Evolutionary conservation across 2,329 filamentous ascomycete genomes (phyloP), one percentile per base, ranked within the genome.

Genomic region (Calonectria fujianensis): DNA sequence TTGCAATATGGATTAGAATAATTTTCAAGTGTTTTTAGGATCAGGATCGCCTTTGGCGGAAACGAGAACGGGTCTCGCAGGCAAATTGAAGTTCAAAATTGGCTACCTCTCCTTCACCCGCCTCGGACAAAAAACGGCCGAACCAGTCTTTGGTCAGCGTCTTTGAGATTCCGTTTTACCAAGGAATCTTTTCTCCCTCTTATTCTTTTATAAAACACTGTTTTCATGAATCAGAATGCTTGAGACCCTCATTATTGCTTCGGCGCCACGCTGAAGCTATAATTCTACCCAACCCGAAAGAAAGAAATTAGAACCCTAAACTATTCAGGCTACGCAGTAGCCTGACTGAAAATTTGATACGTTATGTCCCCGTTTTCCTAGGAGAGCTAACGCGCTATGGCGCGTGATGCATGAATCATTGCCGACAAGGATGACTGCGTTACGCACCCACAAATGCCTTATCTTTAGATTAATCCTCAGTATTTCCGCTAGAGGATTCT

Each of bases 21-120:
- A 20, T n/a, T 45, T 20, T 20, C 7, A 45, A n/a, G 8, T 20
- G 3, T 8, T 20, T 18, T 4, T 14, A 41, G 5, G 4, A 41
- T 41, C 3, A 9, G 2, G 5, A 45, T 45, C 2, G 13, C 7
- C 13, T 6, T n/a, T 2, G n/a, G 3, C 2, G n/a, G 5, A 14
- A 51, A 16, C 13, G 7, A 20, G 14, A 51, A 6, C 29, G 11
- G 13, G n/a, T 51, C 27, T 27, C 10, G 24, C 24, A 5, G 16
- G 24, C 4, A 13, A 8, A 29, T 51, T 51, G 24, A 5, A n/a
- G 11, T 16, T 24, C 11, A 24, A 7, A 29, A 7, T 20, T 32
- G 27, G 24, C 27, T 31, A 14, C 29, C 13, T 52, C n/a, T 16
- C n/a, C 16, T 52, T 54, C 51, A 4, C 16, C 51, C 51, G 51